These are phyloP conservation scores for Naganishia vishniacii DNA, from an alignment of 768 basidiomycete genomes.

Conservation along the genomic window DNA sequence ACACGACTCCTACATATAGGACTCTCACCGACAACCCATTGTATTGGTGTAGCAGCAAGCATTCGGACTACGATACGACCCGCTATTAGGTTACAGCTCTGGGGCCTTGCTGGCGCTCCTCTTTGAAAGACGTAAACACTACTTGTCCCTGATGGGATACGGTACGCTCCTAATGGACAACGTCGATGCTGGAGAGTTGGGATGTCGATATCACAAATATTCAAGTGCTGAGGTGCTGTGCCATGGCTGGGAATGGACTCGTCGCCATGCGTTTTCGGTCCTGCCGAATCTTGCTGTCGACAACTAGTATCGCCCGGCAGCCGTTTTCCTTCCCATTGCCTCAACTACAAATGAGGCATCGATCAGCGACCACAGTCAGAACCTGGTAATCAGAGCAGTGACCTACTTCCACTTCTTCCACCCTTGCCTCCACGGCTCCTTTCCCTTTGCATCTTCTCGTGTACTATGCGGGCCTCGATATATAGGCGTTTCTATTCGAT, in stretches of 20 bases:
- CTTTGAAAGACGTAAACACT: too few relatives aligned
- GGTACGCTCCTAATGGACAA: too few relatives aligned
- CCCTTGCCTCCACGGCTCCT: constrained; percentile 15
- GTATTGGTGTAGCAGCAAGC: too few relatives aligned
- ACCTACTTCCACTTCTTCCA: constrained; percentile 22
- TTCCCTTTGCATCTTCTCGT: constrained; percentile 15
- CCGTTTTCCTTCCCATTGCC: constrained; percentile 15
- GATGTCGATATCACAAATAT: neutral
- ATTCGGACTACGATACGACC: too few relatives aligned
- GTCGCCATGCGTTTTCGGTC: neutral
- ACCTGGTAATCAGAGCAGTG: neutral
- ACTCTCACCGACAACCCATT: too few relatives aligned
- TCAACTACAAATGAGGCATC: neutral
- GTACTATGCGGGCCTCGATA: constrained; percentile 17
- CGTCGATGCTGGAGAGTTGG: constrained; percentile 11
- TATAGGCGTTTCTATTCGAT: constrained; percentile 15
- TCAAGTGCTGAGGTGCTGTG: neutral
- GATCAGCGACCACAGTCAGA: neutral
- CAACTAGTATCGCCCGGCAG: neutral
- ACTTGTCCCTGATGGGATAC: too few relatives aligned
- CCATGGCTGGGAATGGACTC: neutral
- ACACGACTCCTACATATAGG: too few relatives aligned
- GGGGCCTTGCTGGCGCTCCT: too few relatives aligned
- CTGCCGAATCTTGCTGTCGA: too few relatives aligned
- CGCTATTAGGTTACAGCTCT: too few relatives aligned